phyloP scores from a whole-genome alignment of 805 yeast species.

The Myxozyma monticola region DNA sequence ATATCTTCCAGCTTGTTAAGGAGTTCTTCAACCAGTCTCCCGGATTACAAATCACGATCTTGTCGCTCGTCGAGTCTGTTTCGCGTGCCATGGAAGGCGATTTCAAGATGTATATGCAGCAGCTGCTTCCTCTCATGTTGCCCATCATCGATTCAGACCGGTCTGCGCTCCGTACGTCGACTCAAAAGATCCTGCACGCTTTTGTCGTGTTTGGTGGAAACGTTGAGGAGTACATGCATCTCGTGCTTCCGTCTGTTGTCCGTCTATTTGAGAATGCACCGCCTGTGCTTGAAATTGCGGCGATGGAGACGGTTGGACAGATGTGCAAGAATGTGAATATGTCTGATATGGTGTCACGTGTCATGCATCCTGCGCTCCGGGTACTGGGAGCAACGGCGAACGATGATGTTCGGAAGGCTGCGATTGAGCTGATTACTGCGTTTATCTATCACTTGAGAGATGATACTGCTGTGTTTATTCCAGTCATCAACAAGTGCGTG shows the following conservation, averaged over 20 bases:
- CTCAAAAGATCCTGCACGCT: constrained; percentile 70
- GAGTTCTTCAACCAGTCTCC: constrained; percentile 63
- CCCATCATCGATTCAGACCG: constrained; percentile 69
- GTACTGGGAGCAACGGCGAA: constrained; percentile 51
- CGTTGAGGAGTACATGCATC: constrained; percentile 83
- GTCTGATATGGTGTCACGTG: constrained; percentile 85
- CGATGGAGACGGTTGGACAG: constrained; percentile 81
- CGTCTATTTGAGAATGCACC: constrained; percentile 67
- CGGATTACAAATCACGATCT: constrained; percentile 72
- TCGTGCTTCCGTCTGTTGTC: constrained; percentile 83
- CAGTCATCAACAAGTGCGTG: constrained; percentile 64
- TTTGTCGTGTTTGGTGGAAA: constrained; percentile 84
- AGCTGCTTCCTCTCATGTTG: constrained; percentile 71
- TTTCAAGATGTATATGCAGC: constrained; percentile 79
- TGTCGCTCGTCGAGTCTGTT: constrained; percentile 77
- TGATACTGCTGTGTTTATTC: constrained; percentile 82
- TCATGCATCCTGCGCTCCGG: constrained; percentile 81
- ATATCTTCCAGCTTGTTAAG: constrained; percentile 70
- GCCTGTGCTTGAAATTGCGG: constrained; percentile 59
- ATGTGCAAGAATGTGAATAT: constrained; percentile 69
- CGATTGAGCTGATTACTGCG: constrained; percentile 75
- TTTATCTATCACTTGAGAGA: constrained; percentile 76
- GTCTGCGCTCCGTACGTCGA: constrained; percentile 50
- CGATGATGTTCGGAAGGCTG: constrained; percentile 62
- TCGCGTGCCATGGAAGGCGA: constrained; percentile 89